A percentile compares a stretch with the other conserved stretches of the same genome.
Evolutionary conservation across 106 monocot genomes (phyloP).

Genomic region (Gastrodia elata): DNA sequence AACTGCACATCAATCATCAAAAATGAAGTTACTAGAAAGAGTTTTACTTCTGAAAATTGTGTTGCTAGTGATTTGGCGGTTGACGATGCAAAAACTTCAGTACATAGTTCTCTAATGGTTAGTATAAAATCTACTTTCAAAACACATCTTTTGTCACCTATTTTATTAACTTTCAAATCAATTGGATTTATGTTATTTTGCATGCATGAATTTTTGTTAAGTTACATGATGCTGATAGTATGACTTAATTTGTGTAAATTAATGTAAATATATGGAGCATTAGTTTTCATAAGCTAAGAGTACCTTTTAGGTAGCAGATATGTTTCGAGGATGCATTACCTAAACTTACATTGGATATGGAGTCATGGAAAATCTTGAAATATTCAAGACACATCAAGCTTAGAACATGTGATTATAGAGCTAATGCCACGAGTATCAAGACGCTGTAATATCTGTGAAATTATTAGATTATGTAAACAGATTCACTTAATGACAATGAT

Average conservation of each 20-base stretch:
- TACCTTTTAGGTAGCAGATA: not conserved
- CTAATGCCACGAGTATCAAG: not conserved
- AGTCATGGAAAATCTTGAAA: not conserved
- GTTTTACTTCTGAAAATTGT: conserved; percentile 7
- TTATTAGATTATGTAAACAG: not conserved
- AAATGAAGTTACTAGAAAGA: conserved; percentile 7
- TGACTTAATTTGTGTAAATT: not conserved
- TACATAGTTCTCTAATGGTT: conserved; percentile 16
- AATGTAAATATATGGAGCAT: not conserved
- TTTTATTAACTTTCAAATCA: conserved; percentile 1
- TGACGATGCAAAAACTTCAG: conserved; percentile 1
- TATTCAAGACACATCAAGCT: not conserved
- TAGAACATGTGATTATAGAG: not conserved
- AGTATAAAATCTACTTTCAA: not conserved
- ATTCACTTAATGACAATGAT: not conserved
- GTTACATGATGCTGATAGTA: not conserved
- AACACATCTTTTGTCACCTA: not conserved
- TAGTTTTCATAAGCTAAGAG: not conserved
- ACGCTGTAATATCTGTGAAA: not conserved
- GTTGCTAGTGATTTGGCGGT: conserved; percentile 11
- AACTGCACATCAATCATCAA: conserved; percentile 38
- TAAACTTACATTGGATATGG: not conserved
- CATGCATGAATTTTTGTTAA: not conserved
- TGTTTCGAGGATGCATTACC: not conserved
- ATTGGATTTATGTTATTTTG: not conserved